phyloP scores from a whole-genome alignment of 345 rosid genomes.

The Streptanthus diversifolius region DNA sequence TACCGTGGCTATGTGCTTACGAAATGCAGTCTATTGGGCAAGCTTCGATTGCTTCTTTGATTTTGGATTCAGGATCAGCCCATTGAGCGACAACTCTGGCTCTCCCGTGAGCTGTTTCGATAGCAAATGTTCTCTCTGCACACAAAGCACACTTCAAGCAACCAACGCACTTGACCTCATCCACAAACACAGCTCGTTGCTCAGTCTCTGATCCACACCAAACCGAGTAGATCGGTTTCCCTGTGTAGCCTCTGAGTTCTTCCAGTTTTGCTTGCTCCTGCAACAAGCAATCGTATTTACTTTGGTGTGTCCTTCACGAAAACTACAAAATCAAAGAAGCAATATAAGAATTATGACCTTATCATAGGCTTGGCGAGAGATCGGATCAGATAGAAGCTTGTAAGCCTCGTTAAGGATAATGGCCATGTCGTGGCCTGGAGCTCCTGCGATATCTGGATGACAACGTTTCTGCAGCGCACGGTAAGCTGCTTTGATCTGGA shows the following conservation, averaged over 20 bases:
- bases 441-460: constrained; percentile 84
- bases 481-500: constrained; percentile 74
- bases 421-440: constrained; percentile 83
- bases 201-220: constrained; percentile 82
- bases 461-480: constrained; percentile 71
- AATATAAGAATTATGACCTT: constrained; percentile 40
- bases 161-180: constrained; percentile 87
- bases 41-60: constrained; percentile 66
- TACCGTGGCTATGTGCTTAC: constrained; percentile 37
- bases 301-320: background rate
- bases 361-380: constrained; percentile 67
- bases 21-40: constrained; percentile 90
- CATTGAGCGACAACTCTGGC: constrained; percentile 92
- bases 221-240: constrained; percentile 66
- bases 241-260: constrained; percentile 69
- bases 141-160: constrained; percentile 87
- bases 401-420: constrained; percentile 82
- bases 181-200: constrained; percentile 77
- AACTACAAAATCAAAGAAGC: background rate
- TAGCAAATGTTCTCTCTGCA: constrained; percentile 78
- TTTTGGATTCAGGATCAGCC: constrained; percentile 82
- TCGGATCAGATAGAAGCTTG: constrained; percentile 62
- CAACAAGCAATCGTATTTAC: background rate
- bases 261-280: constrained; percentile 74
- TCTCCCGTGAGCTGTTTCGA: constrained; percentile 71